These are phyloP conservation scores for Termitomyces sp. DNA, from an alignment of 768 basidiomycete species.

Conservation along the genomic window DNA sequence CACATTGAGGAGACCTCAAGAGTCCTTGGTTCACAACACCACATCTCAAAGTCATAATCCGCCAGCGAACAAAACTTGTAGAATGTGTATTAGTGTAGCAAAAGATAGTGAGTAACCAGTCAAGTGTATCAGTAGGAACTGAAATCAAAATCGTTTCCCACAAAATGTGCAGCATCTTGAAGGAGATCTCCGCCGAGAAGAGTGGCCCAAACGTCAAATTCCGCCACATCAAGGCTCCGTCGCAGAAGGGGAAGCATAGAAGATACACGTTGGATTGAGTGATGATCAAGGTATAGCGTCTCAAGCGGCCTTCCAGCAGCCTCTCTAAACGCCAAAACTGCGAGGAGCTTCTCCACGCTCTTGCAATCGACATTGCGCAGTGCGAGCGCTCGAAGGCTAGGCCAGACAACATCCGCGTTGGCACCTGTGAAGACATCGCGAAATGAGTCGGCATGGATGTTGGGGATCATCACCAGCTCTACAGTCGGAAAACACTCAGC, in stretches of 20 bases:
- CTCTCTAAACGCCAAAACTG: constrained; percentile 4
- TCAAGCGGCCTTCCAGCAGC: constrained; percentile 5
- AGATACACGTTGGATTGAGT: constrained; percentile 5
- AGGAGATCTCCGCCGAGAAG: constrained; percentile 7
- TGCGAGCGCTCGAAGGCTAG: constrained; percentile 7
- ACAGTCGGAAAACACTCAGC: constrained; percentile 12
- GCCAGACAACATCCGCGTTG: constrained; percentile 4
- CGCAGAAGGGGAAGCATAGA: constrained; percentile 3
- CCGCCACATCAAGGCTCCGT: constrained; percentile 3
- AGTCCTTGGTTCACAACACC: not conserved
- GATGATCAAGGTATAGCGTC: constrained; percentile 10
- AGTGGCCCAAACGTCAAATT: constrained; percentile 11
- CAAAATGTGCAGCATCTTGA: constrained; percentile 9
- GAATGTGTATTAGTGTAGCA: not conserved
- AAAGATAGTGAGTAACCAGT: not conserved
- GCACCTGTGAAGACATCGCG: constrained; percentile 5
- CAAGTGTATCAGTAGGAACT: not conserved
- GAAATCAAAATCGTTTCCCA: constrained; percentile 14
- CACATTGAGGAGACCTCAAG: too few species aligned
- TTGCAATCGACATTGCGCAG: constrained; percentile 10
- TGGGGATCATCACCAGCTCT: constrained; percentile 13
- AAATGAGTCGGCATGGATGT: constrained; percentile 9
- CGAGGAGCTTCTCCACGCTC: constrained; percentile 7
- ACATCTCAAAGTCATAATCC: not conserved
- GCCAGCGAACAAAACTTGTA: not conserved